Evolutionary conservation across 2,329 filamentous ascomycete genomes (phyloP), one percentile per base, ranked within the genome.

Genomic region (Phoma sp.): DNA sequence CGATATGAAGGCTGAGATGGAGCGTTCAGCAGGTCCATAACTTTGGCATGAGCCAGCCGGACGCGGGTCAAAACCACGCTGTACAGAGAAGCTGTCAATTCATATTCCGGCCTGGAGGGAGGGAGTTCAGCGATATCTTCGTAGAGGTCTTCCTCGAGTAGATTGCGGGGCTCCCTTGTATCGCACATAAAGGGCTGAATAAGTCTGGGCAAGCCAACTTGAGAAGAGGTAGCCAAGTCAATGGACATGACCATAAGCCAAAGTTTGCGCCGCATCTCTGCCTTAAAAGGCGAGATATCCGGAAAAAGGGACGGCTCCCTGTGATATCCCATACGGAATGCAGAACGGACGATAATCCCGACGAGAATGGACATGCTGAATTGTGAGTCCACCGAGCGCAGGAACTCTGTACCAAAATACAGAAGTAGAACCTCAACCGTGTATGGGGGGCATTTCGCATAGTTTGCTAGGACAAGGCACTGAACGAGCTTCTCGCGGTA

Each of bases 251-350:
- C 54, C 61, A 87, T 82, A 67, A 83, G 81, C 82, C 85, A 89
- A 0, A 86, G 66, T 7, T 86, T 80, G 4, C 86, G 79, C 24
- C 86, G 79, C 76, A 87, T 81, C 68, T 88, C 83, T 2, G 80
- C 79, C 57, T 85, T 78, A 56, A 83, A 88, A 0, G 82, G 79
- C 0, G 79, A 79, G 8, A 78, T 71, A 9, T 72, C 68, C 3
- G 66, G 42, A 47, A 75, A 73, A 11, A 70, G 66, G 2, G 67
- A 65, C 2, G 73, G 70, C 24, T 79, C 77, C n/a, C 76, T 70
- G 46, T 79, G 78, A 50, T 77, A 76, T 2, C 77, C 77, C 74
- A 77, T 76, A 2, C 72, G 71, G 33, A 74, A 69, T 7, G 67
- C 65, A 2, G 71, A 61, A n/a, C 70, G 67, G 24, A 72, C 60